These are phyloP conservation scores for Mycena capillaripes DNA, from an alignment of 768 basidiomycete genomes.

Conservation along the genomic window DNA sequence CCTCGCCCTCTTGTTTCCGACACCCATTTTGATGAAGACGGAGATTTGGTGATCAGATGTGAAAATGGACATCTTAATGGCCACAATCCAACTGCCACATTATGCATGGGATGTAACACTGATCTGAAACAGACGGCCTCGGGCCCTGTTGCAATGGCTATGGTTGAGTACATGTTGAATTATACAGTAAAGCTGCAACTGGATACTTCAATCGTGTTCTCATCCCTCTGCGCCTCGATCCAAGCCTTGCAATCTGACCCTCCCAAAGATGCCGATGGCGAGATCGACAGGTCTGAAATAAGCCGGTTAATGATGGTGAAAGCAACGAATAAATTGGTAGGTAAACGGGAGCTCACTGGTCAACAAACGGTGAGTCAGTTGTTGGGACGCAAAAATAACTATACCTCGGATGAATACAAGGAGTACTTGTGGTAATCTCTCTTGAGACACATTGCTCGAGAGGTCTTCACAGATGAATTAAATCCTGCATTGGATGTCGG, in stretches of 20 bases:
- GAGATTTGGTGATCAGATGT: slow-evolving; percentile 16
- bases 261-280: slow-evolving; percentile 26
- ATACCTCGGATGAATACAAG: slow-evolving; percentile 11
- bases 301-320: slow-evolving; percentile 27
- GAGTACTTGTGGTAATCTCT: slow-evolving; percentile 19
- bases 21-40: slow-evolving; percentile 26
- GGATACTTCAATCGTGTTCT: slow-evolving; percentile 33
- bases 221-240: slow-evolving; percentile 32
- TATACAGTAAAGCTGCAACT: slow-evolving; percentile 29
- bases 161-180: slow-evolving; percentile 27
- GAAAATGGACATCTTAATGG: background rate
- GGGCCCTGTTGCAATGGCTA: too few relatives aligned
- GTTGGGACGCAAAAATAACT: slow-evolving; percentile 2
- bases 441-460: slow-evolving; percentile 18
- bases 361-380: slow-evolving; percentile 7
- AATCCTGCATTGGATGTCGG: too few relatives aligned
- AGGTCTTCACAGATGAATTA: slow-evolving; percentile 37
- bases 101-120: background rate
- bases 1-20: slow-evolving; percentile 11
- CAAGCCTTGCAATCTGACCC: slow-evolving; percentile 24
- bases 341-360: too few relatives aligned
- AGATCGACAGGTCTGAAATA: slow-evolving; percentile 18
- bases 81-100: too few relatives aligned
- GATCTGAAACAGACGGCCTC: slow-evolving; percentile 31
- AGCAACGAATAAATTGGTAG: too few relatives aligned